Percentiles rank a stretch among this genome's conserved stretches.
These are phyloP conservation scores for Cercospora citrullina DNA, from an alignment of 2,329 filamentous ascomycete genomes.

Conservation along the genomic window DNA sequence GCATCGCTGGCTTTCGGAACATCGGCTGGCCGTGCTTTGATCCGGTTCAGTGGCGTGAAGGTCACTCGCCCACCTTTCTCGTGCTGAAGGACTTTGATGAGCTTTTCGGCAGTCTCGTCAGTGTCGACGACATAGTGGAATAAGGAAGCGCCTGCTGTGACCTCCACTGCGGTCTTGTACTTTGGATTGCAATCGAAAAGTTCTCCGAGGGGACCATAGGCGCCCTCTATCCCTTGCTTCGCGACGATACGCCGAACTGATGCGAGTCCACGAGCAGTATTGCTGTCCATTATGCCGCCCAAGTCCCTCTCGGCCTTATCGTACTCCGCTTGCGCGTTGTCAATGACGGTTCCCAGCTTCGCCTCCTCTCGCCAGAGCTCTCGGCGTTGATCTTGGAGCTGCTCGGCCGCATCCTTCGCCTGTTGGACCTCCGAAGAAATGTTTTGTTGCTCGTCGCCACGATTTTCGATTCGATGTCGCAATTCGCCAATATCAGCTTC, in stretches of 20 bases:
- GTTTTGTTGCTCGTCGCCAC: slow-evolving; percentile 70
- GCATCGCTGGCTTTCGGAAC: slow-evolving; percentile 85
- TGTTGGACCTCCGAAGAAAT: slow-evolving; percentile 72
- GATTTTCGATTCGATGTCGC: slow-evolving; percentile 73
- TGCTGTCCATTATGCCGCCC: slow-evolving; percentile 83
- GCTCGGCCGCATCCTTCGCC: slow-evolving; percentile 76
- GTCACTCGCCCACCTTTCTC: slow-evolving; percentile 84
- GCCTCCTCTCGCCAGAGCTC: slow-evolving; percentile 86
- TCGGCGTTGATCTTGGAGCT: slow-evolving; percentile 82
- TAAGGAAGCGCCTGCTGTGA: slow-evolving; percentile 81
- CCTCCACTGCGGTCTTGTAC: slow-evolving; percentile 21
- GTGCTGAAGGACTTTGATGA: slow-evolving; percentile 76
- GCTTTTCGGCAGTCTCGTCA: slow-evolving; percentile 78
- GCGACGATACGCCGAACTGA: slow-evolving; percentile 80
- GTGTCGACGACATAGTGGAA: slow-evolving; percentile 97
- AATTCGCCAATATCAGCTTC: slow-evolving; percentile 72
- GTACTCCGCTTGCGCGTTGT: slow-evolving; percentile 73
- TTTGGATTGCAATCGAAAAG: slow-evolving; percentile 61
- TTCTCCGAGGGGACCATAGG: slow-evolving; percentile 90
- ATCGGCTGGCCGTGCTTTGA: slow-evolving; percentile 69
- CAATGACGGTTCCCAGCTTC: slow-evolving; percentile 74
- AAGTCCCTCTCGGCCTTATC: slow-evolving; percentile 75
- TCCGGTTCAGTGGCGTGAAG: slow-evolving; percentile 86
- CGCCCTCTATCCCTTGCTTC: slow-evolving; percentile 76
- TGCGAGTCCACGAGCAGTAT: slow-evolving; percentile 82